Conservation (phyloP, 139 green algal species). For the Tetradesmus lagerheimii region DNA sequence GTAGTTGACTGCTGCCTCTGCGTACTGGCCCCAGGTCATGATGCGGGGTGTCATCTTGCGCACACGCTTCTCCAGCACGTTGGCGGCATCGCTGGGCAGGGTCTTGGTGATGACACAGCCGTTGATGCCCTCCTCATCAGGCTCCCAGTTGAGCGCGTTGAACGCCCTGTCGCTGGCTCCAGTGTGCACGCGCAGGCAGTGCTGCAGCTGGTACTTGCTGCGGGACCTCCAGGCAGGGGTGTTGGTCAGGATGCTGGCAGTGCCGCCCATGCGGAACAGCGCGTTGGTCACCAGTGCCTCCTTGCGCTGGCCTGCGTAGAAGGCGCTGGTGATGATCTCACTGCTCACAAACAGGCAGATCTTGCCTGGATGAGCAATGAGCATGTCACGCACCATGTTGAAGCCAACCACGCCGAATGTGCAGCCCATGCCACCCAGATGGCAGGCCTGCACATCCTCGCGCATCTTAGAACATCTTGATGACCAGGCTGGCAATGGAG, state of each 20-base stretch:
- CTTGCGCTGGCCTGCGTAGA: slow-evolving; percentile 55
- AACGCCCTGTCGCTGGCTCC: slow-evolving; percentile 56
- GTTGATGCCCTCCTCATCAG: slow-evolving; percentile 52
- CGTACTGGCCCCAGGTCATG: slow-evolving; percentile 53
- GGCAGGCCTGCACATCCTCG: slow-evolving; percentile 75
- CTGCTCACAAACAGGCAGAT: slow-evolving; percentile 47
- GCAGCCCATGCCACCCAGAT: slow-evolving; percentile 87
- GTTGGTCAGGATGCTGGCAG: slow-evolving; percentile 79
- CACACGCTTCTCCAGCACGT: slow-evolving; percentile 44
- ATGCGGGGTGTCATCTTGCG: slow-evolving; percentile 47
- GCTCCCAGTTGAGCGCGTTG: slow-evolving; percentile 49
- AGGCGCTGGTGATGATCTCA: slow-evolving; percentile 46
- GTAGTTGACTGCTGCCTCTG: slow-evolving; percentile 44
- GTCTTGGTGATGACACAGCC: slow-evolving; percentile 53
- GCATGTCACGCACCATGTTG: slow-evolving; percentile 75
- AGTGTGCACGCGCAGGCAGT: slow-evolving; percentile 60
- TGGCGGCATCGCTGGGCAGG: slow-evolving; percentile 45
- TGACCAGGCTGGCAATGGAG: slow-evolving; percentile 76
- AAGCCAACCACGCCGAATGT: slow-evolving; percentile 81
- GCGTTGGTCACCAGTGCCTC: slow-evolving; percentile 63
- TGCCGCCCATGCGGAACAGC: slow-evolving; percentile 68
- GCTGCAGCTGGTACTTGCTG: slow-evolving; percentile 68
- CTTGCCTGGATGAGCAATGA: slow-evolving; percentile 42
- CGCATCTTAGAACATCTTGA: slow-evolving; percentile 83
- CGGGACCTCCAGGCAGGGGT: slow-evolving; percentile 53